Percentiles rank a stretch among this genome's conserved stretches.
These are phyloP conservation scores for Tolypocladium guangdongense DNA, from an alignment of 2,329 filamentous ascomycete species.

Conservation along the genomic window DNA sequence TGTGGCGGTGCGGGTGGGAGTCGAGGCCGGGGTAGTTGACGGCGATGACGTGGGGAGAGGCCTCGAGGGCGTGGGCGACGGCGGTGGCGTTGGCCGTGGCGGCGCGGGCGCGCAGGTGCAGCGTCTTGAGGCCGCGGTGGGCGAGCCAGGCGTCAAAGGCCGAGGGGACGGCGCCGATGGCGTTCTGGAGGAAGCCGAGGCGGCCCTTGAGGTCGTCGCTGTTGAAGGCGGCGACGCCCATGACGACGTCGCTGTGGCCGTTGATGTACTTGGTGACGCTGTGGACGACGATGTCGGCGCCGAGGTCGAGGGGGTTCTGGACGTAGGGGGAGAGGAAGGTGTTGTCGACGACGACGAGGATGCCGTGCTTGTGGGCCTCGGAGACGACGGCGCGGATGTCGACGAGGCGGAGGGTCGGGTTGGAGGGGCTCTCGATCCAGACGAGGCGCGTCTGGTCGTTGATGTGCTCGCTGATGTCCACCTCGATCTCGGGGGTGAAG, in stretches of 20 bases:
- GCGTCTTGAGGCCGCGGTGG: constrained; percentile 90
- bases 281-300: constrained; percentile 94
- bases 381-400: constrained; percentile 81
- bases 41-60: constrained; percentile 68
- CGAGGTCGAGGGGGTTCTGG: constrained; percentile 90
- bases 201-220: constrained; percentile 65
- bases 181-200: constrained; percentile 89
- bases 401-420: constrained; percentile 85
- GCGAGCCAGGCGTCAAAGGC: constrained; percentile 98
- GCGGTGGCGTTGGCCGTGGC: constrained; percentile 70
- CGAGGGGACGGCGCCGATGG: constrained; percentile 88
- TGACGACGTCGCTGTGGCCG: constrained; percentile 91
- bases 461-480: constrained; percentile 77
- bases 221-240: constrained; percentile 96
- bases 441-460: constrained; percentile 82
- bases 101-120: constrained; percentile 84
- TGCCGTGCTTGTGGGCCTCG: constrained; percentile 75
- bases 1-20: constrained; percentile 75
- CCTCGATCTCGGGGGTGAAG: constrained; percentile 85
- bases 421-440: constrained; percentile 91
- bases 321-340: constrained; percentile 95
- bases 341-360: constrained; percentile 97
- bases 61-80: constrained; percentile 67
- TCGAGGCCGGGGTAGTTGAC: constrained; percentile 93
- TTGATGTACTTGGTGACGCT: constrained; percentile 99